Percentiles rank a stretch among this genome's conserved stretches.
phyloP scores from a whole-genome alignment of 1,284 basidiomycete species.

The Grifola frondosa region DNA sequence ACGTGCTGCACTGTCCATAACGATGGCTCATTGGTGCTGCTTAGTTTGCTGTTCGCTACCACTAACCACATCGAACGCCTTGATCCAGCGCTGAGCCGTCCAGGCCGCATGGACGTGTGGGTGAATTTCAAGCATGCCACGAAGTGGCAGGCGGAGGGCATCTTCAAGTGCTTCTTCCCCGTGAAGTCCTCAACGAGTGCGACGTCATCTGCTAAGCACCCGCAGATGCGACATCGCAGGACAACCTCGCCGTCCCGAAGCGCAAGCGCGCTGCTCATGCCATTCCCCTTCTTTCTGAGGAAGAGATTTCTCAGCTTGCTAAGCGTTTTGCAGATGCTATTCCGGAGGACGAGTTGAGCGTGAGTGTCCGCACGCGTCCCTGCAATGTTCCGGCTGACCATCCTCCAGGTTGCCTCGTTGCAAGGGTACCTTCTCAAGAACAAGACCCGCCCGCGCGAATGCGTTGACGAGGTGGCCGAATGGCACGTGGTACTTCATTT shows the following conservation, averaged over 20 bases:
- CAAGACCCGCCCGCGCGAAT: slow-evolving; percentile 79
- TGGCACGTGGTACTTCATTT: slow-evolving; percentile 42
- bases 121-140: slow-evolving; percentile 85
- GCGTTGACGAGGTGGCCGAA: slow-evolving; percentile 72
- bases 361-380: slow-evolving; percentile 36
- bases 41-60: slow-evolving; percentile 75
- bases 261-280: slow-evolving; percentile 55
- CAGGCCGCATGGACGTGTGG: slow-evolving; percentile 87
- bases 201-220: slow-evolving; percentile 26
- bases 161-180: slow-evolving; percentile 92
- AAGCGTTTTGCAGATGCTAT: slow-evolving; percentile 76
- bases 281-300: slow-evolving; percentile 69
- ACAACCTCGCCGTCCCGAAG: slow-evolving; percentile 67
- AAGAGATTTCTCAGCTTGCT: slow-evolving; percentile 70
- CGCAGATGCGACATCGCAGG: slow-evolving; percentile 52
- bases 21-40: slow-evolving; percentile 8
- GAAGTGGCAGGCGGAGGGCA: slow-evolving; percentile 84
- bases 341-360: slow-evolving; percentile 80
- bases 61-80: slow-evolving; percentile 86
- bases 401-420: slow-evolving; percentile 68
- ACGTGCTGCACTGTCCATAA: too few species aligned
- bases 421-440: slow-evolving; percentile 85
- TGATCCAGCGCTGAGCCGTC: slow-evolving; percentile 77
- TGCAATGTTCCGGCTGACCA: slow-evolving; percentile 4
- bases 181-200: slow-evolving; percentile 40